Percentiles rank a stretch among this genome's conserved stretches.
Evolutionary conservation across 192 early-diverging fungal species (phyloP).

Genomic region (Lunasporangiospora selenospora): DNA sequence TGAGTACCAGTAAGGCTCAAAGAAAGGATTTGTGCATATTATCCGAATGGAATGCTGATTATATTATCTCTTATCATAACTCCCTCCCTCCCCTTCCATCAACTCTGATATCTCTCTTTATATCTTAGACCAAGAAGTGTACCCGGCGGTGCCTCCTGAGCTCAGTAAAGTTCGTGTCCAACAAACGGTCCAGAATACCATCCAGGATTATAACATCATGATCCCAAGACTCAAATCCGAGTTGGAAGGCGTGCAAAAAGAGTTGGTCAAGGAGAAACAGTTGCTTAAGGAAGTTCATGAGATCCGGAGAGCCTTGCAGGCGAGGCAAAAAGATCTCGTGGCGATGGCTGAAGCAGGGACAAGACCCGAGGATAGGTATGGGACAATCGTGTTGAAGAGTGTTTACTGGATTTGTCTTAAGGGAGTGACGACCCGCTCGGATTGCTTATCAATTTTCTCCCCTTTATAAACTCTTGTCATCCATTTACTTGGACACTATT

Average conservation of each 20-base stretch:
- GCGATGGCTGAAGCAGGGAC: slow-evolving; percentile 6
- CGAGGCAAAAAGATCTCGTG: slow-evolving; percentile 20
- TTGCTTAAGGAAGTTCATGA: slow-evolving; percentile 27
- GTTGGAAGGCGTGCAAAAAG: slow-evolving; percentile 20
- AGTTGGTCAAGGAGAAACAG: slow-evolving; percentile 16
- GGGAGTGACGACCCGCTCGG: too few relatives aligned
- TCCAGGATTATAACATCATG: slow-evolving; percentile 16
- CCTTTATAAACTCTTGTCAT: too few relatives aligned
- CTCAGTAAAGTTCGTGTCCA: slow-evolving; percentile 13
- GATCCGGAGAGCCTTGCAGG: slow-evolving; percentile 36
- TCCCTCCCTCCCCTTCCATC: background rate
- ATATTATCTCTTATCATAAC: background rate
- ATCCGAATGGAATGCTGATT: too few relatives aligned
- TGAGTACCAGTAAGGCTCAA: slow-evolving; percentile 4
- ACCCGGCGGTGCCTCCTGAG: slow-evolving; percentile 17
- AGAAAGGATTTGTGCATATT: background rate
- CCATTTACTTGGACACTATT: background rate
- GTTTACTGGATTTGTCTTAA: too few relatives aligned
- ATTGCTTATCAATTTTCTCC: too few relatives aligned
- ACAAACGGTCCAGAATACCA: slow-evolving; percentile 16
- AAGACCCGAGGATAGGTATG: slow-evolving; percentile 17
- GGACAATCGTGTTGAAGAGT: too few relatives aligned
- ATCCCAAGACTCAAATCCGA: slow-evolving; percentile 15
- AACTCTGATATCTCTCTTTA: too few relatives aligned
- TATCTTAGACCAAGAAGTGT: background rate